A percentile compares a stretch with the other conserved stretches of the same genome.
phyloP scores from a whole-genome alignment of 768 basidiomycete species.

The Termitomyces eurrhizus region DNA sequence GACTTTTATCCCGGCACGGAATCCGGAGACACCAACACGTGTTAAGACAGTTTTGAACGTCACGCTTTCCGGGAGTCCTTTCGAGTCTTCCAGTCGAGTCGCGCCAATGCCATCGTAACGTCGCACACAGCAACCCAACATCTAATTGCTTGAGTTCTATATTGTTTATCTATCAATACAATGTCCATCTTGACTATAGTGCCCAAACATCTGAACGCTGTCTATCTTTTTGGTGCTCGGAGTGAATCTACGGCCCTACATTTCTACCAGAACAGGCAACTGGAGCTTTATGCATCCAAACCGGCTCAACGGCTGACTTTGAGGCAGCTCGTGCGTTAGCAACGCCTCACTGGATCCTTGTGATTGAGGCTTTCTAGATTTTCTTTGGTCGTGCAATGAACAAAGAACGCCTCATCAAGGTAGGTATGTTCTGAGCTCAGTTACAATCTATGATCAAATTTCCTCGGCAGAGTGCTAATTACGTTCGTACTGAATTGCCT shows the following conservation, averaged over 20 bases:
- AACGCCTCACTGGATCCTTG: background rate
- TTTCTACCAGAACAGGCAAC: slow-evolving; percentile 81
- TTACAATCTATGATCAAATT: background rate
- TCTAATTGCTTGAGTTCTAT: background rate
- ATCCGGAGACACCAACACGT: background rate
- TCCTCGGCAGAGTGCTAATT: slow-evolving; percentile 70
- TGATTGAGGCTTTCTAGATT: slow-evolving; percentile 41
- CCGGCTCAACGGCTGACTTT: slow-evolving; percentile 70
- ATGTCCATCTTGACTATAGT: slow-evolving; percentile 12
- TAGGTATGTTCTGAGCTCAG: slow-evolving; percentile 19
- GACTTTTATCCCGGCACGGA: no score
- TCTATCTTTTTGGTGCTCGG: slow-evolving; percentile 8
- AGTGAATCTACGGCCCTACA: slow-evolving; percentile 38
- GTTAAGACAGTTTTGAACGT: background rate
- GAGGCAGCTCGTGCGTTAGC: slow-evolving; percentile 65
- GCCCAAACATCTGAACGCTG: slow-evolving; percentile 5
- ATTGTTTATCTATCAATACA: background rate
- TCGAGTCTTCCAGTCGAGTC: background rate
- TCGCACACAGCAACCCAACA: background rate
- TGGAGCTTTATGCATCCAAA: slow-evolving; percentile 77
- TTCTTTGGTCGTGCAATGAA: slow-evolving; percentile 86
- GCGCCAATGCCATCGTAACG: background rate
- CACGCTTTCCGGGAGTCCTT: background rate
- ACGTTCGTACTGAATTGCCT: slow-evolving; percentile 86
- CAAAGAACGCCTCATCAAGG: slow-evolving; percentile 74